phyloP scores from a whole-genome alignment of 257 asterid genomes.

The Solanum sitiens region DNA sequence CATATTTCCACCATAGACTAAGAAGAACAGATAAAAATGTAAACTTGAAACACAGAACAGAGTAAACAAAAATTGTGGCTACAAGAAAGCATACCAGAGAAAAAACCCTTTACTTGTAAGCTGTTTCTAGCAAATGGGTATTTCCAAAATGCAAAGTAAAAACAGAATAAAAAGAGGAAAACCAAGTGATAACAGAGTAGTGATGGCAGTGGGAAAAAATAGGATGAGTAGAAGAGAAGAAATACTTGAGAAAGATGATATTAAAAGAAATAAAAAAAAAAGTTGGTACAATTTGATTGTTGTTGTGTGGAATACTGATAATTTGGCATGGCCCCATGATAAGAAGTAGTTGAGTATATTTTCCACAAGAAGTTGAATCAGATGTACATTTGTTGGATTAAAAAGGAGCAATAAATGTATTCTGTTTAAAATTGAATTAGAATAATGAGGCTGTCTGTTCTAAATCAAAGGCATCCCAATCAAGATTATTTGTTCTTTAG shows the following conservation, averaged over 20 bases:
- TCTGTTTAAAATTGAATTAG: neutral
- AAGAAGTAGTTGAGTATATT: neutral
- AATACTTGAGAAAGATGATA: conserved; percentile 33
- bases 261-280: conserved; percentile 11
- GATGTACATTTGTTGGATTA: neutral
- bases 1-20: neutral
- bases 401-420: neutral
- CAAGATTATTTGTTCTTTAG: conserved; percentile 5
- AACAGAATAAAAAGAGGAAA: conserved; percentile 7
- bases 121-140: conserved; percentile 18
- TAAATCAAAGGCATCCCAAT: conserved; percentile 15
- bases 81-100: conserved; percentile 32
- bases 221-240: conserved; percentile 49
- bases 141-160: conserved; percentile 7
- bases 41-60: conserved; percentile 12
- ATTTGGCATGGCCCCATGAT: conserved; percentile 31
- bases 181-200: conserved; percentile 10
- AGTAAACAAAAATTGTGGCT: neutral
- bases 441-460: neutral
- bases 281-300: conserved; percentile 12
- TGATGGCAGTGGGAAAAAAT: conserved; percentile 6
- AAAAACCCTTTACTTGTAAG: neutral
- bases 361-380: neutral
- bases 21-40: conserved; percentile 6
- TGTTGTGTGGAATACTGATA: conserved; percentile 8